Evolutionary conservation across 2,329 filamentous ascomycete genomes (phyloP).

Genomic region (Trichoderma atroviride): DNA sequence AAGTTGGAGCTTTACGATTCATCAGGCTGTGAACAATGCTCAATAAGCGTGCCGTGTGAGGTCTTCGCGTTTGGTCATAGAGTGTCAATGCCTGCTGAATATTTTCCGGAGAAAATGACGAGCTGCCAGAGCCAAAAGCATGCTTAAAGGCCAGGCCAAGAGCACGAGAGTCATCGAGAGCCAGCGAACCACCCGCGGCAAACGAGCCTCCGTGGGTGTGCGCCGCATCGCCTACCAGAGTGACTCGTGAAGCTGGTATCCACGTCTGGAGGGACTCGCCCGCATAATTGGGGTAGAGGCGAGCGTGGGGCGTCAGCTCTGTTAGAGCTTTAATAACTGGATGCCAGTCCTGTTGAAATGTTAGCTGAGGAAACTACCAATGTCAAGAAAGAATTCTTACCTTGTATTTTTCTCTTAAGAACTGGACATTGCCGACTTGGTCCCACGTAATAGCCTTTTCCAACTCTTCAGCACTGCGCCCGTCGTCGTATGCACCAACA

Average conservation of each 20-base stretch:
- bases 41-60: conserved; percentile 26
- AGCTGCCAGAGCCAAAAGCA: not conserved
- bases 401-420: conserved; percentile 41
- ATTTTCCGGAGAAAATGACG: not conserved
- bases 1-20: not conserved
- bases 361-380: not conserved
- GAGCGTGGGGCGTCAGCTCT: conserved; percentile 44
- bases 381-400: not conserved
- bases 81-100: conserved; percentile 11
- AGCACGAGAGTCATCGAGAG: conserved; percentile 40
- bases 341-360: conserved; percentile 41
- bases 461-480: conserved; percentile 36
- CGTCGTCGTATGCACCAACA: conserved; percentile 46
- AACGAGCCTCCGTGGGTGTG: conserved; percentile 47
- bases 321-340: conserved; percentile 44
- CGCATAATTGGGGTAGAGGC: conserved; percentile 48
- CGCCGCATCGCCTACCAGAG: conserved; percentile 44
- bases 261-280: conserved; percentile 44
- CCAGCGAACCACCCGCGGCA: conserved; percentile 44
- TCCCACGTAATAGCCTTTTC: conserved; percentile 43
- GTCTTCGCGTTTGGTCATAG: conserved; percentile 27
- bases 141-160: conserved; percentile 17
- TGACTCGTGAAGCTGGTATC: conserved; percentile 36
- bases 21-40: conserved; percentile 24
- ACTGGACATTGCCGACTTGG: conserved; percentile 39